Evolutionary conservation across 116 monocot species (phyloP), one percentile per base, ranked within the genome.

Genomic region (Thalassia testudinum): DNA sequence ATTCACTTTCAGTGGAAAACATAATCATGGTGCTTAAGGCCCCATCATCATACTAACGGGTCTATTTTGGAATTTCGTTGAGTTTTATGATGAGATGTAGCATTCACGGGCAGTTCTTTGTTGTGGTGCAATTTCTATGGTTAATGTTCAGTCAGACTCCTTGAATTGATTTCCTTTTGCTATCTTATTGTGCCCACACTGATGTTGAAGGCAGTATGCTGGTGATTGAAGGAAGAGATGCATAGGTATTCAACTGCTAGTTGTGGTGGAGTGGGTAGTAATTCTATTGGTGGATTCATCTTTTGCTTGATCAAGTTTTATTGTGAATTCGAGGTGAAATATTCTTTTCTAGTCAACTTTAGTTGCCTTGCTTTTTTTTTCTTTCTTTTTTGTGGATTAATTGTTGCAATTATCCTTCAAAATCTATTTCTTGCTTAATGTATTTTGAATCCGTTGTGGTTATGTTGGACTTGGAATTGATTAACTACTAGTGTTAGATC

Each of bases 231-330:
- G 65, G 76, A 50, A 80, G 80, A 83, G 51, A 90, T 90, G 89
- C 89, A 90, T 60, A 76, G 75, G 62, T 80, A 77, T 70, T 56
- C 80, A 77, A 53, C 77, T 70, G 28, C 78, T 61, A 84, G 77
- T 67, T 50, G 69, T 56, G 70, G 69, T 66, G 65, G 71, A 60
- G 88, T 80, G 54, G 73, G 65, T 49, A 68, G 53, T 64, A 85
- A 63, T 45, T 63, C 47, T 50, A 26, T 70, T 30, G 52, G 50
- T 16, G 24, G 88, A 89, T 21, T 62, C 88, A 8, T 69, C 83
- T 11, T 83, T 75, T 64, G 27, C 71, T 57, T 28, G 74, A 54
- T 62, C 83, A 34, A 83, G 72, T 64, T 84, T 63, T 43, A 51
- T 76, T 38, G 59, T 65, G 42, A 88, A 79, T 67, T 54, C 83